Percentiles rank a stretch among this genome's conserved stretches.
phyloP scores from a whole-genome alignment of 805 yeast species.

The Cyberlindnera americana region DNA sequence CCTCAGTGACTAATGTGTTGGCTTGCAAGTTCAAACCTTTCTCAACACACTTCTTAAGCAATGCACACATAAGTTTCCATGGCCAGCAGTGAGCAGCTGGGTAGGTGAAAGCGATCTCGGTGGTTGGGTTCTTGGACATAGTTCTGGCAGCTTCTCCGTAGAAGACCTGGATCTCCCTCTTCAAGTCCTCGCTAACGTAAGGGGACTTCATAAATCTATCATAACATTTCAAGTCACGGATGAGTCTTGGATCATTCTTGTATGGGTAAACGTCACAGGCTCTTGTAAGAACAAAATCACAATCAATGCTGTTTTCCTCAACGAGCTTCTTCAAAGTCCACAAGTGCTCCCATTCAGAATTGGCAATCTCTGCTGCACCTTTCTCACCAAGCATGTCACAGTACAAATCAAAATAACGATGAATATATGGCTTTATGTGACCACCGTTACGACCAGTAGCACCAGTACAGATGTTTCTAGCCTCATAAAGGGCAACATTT shows the following conservation, averaged over 20 bases:
- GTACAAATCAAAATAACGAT: slow-evolving; percentile 15
- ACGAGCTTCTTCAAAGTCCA: slow-evolving; percentile 32
- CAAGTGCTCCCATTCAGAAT: slow-evolving; percentile 37
- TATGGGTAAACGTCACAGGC: slow-evolving; percentile 35
- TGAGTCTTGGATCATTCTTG: slow-evolving; percentile 19
- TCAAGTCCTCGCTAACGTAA: slow-evolving; percentile 27
- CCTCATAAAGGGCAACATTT: slow-evolving; percentile 36
- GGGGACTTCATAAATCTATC: slow-evolving; percentile 28
- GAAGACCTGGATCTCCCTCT: slow-evolving; percentile 31
- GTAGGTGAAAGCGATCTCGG: slow-evolving; percentile 64
- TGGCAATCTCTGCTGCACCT: slow-evolving; percentile 34
- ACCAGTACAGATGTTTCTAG: slow-evolving; percentile 38
- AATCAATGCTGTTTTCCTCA: slow-evolving; percentile 34
- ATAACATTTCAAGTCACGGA: slow-evolving; percentile 15
- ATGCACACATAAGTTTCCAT: slow-evolving; percentile 35
- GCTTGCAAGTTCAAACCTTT: slow-evolving; percentile 41
- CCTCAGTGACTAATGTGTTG: slow-evolving; percentile 35
- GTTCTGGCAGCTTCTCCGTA: slow-evolving; percentile 40
- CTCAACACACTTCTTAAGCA: slow-evolving; percentile 31
- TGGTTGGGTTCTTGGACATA: slow-evolving; percentile 71
- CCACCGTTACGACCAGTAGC: slow-evolving; percentile 52
- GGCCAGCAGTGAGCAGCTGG: slow-evolving; percentile 46
- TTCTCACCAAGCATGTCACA: slow-evolving; percentile 12
- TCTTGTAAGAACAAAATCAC: slow-evolving; percentile 34
- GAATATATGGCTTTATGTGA: slow-evolving; percentile 38